Evolutionary conservation across 23 red algal genomes (phyloP).

Genomic region (Chondrus crispus): DNA sequence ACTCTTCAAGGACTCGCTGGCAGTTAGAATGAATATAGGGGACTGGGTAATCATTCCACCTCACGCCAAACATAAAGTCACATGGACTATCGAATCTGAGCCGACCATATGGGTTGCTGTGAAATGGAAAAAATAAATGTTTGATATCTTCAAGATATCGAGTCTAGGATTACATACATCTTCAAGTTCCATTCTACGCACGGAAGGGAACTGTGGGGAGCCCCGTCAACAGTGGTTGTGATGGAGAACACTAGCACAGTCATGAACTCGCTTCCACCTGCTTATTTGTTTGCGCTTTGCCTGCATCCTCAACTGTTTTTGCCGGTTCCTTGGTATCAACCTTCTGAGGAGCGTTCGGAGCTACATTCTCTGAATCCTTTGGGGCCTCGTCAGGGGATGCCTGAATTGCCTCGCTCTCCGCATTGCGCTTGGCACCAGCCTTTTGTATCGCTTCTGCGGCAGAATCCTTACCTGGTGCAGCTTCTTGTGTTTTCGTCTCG

Average conservation of each 20-base stretch:
- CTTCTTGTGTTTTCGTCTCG: background rate
- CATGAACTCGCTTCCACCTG: too few species aligned
- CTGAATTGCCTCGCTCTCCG: background rate
- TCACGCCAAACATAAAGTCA: conserved; percentile 32
- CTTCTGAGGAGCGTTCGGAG: background rate
- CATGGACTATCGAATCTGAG: conserved; percentile 7
- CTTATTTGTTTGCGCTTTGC: background rate
- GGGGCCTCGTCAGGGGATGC: background rate
- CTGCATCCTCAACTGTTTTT: background rate
- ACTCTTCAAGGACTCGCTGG: background rate
- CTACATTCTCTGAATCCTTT: background rate
- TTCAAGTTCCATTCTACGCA: background rate
- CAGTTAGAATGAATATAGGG: conserved; percentile 37
- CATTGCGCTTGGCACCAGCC: background rate
- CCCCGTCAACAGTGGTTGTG: background rate
- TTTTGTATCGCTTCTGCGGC: background rate
- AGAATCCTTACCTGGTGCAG: background rate
- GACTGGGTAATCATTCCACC: conserved; percentile 27
- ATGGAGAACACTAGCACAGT: background rate
- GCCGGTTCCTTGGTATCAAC: background rate
- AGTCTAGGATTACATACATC: background rate
- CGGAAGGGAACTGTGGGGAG: background rate
- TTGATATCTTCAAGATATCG: background rate
- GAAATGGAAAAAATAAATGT: conserved; percentile 36
- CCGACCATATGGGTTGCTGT: conserved; percentile 48